Evolutionary conservation across 2,329 filamentous ascomycete genomes (phyloP).

Genomic region (Diaporthe destruens): DNA sequence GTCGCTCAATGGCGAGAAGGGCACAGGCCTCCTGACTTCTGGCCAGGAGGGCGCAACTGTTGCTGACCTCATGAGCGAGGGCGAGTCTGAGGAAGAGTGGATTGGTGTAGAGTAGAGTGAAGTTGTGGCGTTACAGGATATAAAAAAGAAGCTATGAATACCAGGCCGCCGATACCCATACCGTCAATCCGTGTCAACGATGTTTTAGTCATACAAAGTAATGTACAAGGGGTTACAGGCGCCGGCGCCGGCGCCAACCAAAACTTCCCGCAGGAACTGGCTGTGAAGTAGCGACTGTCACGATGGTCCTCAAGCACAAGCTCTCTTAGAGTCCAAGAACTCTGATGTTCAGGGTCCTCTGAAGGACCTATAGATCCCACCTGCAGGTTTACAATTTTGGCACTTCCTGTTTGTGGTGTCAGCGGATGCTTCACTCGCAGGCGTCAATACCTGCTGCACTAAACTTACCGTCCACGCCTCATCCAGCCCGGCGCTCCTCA

Average conservation of each 20-base stretch:
- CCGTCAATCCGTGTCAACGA: not conserved
- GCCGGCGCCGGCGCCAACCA: not conserved
- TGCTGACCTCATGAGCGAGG: conserved; percentile 49
- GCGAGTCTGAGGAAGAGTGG: conserved; percentile 59
- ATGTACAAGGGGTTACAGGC: not conserved
- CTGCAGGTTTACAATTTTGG: conserved; percentile 11
- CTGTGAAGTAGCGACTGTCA: not conserved
- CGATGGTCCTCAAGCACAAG: not conserved
- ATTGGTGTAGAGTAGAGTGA: conserved; percentile 60
- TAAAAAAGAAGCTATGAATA: conserved; percentile 17
- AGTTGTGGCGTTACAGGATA: conserved; percentile 15
- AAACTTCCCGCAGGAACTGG: not conserved
- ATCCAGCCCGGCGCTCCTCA: conserved; percentile 72
- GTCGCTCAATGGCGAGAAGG: conserved; percentile 43
- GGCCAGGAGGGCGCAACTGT: conserved; percentile 44
- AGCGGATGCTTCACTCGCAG: not conserved
- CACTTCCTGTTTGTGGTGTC: conserved; percentile 22
- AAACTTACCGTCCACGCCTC: conserved; percentile 70
- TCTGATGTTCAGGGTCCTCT: not conserved
- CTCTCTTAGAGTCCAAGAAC: not conserved
- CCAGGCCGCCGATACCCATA: conserved; percentile 36
- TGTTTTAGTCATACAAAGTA: not conserved
- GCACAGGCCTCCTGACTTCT: conserved; percentile 49
- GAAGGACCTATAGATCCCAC: not conserved
- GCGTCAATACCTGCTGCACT: no score